Evolutionary conservation across 345 rosid species (phyloP), one percentile per base, ranked within the genome.

Genomic region (Eucalyptus rudis): DNA sequence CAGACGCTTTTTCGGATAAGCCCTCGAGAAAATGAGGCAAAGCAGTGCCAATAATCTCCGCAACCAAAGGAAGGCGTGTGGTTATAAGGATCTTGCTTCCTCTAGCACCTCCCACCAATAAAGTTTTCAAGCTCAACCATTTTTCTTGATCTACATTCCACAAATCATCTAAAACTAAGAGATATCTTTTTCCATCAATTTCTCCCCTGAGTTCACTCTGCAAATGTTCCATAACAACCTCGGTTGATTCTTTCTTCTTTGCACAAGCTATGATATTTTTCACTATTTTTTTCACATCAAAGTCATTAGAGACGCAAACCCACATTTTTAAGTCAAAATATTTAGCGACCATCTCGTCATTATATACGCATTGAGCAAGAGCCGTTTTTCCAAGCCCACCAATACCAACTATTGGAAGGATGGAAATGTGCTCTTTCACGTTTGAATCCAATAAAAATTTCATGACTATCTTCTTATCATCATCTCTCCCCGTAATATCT

Each of bases 201-300:
- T 2, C 13, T 17, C 0, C 13, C 44, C 80, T 68, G 1, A 33
- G 7, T 17, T 68, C 3, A 1, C 7, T 68, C 17, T 68, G 80
- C 24, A 68, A 33, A 0, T 0, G 44, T 17, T 68, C 44, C 80
- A 68, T 33, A 0, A 1, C 1, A 31, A 0, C 80, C 7, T 31
- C 79, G 0, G 0, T 15, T 16, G 43, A 43, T 68, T 16, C 24
- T 2, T 8, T 0, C 3, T 8, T 4, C 3, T 31, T 4, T 16
- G 13, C 43, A 68, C 43, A 16, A 31, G 79, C 43, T 17, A 68
- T 4, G 6, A 68, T 31, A 2, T 15, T 16, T 66, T 31, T 68
- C 2, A 68, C 4, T 68, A 68, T 68, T 16, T 68, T 68, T 31
- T 7, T 66, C 22, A 8, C 1, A 2, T 66, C 11, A 31, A 31